Percentiles rank a stretch among this genome's conserved stretches.
phyloP scores from a whole-genome alignment of 441 rosid genomes.

The Francoa sonchifolia region DNA sequence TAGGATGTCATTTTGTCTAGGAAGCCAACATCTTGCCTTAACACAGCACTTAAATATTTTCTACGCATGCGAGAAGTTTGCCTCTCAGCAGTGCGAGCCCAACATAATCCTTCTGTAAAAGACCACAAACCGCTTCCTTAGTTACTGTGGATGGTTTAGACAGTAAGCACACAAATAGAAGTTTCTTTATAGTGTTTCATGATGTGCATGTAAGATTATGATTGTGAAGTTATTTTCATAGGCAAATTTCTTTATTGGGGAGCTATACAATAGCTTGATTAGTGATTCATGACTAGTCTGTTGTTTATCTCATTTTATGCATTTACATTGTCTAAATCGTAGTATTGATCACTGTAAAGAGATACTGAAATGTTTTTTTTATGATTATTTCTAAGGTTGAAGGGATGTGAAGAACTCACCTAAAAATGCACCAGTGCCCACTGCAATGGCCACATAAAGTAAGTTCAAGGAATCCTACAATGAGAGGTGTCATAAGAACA shows the following conservation, averaged over 20 bases:
- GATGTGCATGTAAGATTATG: not conserved
- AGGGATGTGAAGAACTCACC: not conserved
- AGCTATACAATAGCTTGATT: too few species aligned
- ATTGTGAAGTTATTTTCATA: too few species aligned
- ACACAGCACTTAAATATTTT: conserved; percentile 11
- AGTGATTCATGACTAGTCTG: too few species aligned
- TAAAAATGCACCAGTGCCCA: conserved; percentile 14
- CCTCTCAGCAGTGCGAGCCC: conserved; percentile 14
- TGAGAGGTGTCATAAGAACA: too few species aligned
- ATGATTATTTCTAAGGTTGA: not conserved
- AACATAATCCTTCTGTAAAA: conserved; percentile 15
- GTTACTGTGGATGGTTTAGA: too few species aligned
- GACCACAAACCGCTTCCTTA: too few species aligned
- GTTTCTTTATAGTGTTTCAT: too few species aligned
- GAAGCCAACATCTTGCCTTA: conserved; percentile 16
- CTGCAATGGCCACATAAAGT: conserved; percentile 15
- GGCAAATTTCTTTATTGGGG: too few species aligned
- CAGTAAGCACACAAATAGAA: not conserved
- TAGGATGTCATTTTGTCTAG: conserved; percentile 8
- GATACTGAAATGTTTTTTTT: not conserved
- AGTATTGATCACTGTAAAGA: too few species aligned
- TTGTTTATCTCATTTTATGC: too few species aligned
- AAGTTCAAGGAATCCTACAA: conserved; percentile 10
- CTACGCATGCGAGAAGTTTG: conserved; percentile 4
- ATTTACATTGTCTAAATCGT: too few species aligned